Evolutionary conservation across 352 stramenopile genomes (phyloP).

Genomic region (Aphanomyces astaci): DNA sequence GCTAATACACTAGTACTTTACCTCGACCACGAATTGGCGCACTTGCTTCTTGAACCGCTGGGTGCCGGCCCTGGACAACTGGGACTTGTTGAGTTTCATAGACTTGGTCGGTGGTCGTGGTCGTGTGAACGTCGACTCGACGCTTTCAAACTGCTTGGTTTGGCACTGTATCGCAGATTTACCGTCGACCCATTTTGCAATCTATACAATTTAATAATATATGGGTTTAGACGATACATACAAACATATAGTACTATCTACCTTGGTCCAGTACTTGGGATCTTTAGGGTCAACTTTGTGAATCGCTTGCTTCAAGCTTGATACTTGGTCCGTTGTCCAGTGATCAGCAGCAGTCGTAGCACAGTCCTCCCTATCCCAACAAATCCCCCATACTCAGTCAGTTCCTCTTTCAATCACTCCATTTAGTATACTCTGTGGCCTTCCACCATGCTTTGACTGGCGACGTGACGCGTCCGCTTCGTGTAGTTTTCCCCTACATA

Average conservation of each 20-base stretch:
- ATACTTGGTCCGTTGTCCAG: background rate
- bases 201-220: background rate
- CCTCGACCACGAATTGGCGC: conserved; percentile 10
- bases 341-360: too few species aligned
- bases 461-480: background rate
- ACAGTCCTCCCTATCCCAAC: too few species aligned
- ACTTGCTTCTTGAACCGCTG: conserved; percentile 12
- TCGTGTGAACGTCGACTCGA: background rate
- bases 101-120: background rate
- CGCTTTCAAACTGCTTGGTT: conserved; percentile 12
- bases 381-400: too few species aligned
- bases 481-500: background rate
- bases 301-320: background rate
- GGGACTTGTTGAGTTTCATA: too few species aligned
- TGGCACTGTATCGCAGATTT: conserved; percentile 2
- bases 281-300: background rate
- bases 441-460: background rate
- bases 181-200: background rate
- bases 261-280: conserved; percentile 3
- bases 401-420: too few species aligned
- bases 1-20: background rate
- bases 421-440: background rate
- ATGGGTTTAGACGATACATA: too few species aligned
- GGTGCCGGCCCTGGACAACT: background rate
- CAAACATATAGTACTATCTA: too few species aligned